Evolutionary conservation across 1,284 basidiomycete species (phyloP).

Genomic region (Cryptococcus sp.): DNA sequence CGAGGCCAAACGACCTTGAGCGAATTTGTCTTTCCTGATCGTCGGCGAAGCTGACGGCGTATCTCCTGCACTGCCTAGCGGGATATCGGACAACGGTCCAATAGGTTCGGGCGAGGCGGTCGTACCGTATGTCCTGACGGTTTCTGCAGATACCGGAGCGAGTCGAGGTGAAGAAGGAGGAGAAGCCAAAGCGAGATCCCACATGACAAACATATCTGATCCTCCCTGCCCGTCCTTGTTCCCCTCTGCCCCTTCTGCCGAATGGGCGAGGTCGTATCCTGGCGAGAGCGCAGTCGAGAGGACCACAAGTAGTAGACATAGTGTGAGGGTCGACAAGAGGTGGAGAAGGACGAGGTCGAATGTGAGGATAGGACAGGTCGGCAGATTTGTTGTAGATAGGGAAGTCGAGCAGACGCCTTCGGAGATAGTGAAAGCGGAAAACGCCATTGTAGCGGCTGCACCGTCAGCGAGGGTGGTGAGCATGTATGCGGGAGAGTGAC

Average conservation of each 20-base stretch:
- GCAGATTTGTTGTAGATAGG: slow-evolving; percentile 15
- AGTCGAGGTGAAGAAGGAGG: slow-evolving; percentile 14
- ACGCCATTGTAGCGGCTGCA: slow-evolving; percentile 36
- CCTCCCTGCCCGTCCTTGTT: slow-evolving; percentile 7
- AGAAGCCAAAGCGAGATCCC: slow-evolving; percentile 34
- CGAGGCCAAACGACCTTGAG: slow-evolving; percentile 21
- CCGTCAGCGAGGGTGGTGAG: background rate
- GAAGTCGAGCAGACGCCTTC: slow-evolving; percentile 23
- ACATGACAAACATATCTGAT: slow-evolving; percentile 30
- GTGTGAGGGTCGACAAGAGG: slow-evolving; percentile 20
- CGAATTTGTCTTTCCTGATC: slow-evolving; percentile 24
- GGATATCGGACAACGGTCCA: background rate
- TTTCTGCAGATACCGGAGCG: background rate
- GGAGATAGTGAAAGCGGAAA: slow-evolving; percentile 30
- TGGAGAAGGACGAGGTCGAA: slow-evolving; percentile 35
- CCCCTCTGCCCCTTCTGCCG: background rate
- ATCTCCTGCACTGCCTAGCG: background rate
- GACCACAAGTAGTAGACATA: slow-evolving; percentile 29
- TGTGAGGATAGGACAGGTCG: slow-evolving; percentile 31
- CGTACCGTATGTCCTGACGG: slow-evolving; percentile 9
- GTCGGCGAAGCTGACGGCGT: background rate
- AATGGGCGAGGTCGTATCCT: slow-evolving; percentile 11
- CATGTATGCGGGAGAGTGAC: slow-evolving; percentile 3
- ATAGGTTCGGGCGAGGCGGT: background rate
- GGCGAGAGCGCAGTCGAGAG: slow-evolving; percentile 24